Percentiles rank a stretch among this genome's conserved stretches.
These are phyloP conservation scores for Globisporangium sylvaticum DNA, from an alignment of 352 stramenopile species.

Conservation along the genomic window DNA sequence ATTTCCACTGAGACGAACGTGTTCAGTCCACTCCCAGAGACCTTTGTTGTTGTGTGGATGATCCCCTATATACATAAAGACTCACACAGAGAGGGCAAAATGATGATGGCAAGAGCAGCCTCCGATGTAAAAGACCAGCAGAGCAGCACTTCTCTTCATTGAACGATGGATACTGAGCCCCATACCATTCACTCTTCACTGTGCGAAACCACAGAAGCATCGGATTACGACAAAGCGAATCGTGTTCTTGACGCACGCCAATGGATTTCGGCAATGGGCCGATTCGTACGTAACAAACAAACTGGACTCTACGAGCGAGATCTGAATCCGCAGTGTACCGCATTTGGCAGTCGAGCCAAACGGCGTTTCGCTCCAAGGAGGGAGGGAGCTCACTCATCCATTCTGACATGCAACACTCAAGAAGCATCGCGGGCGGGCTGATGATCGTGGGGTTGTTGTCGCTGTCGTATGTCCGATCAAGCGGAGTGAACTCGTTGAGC, in stretches of 20 bases:
- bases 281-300: not conserved
- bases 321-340: not conserved
- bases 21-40: too few relatives aligned
- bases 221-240: not conserved
- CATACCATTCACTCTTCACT: not conserved
- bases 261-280: not conserved
- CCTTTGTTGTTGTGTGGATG: too few relatives aligned
- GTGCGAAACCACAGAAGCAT: not conserved
- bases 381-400: not conserved
- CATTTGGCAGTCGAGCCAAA: not conserved
- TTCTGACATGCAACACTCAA: not conserved
- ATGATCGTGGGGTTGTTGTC: not conserved
- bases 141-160: not conserved
- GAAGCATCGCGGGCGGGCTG: not conserved
- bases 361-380: not conserved
- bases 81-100: not conserved
- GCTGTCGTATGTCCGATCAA: not conserved
- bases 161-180: not conserved
- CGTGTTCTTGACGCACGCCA: not conserved
- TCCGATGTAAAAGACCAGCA: not conserved
- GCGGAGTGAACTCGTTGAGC: not conserved
- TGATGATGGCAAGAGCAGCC: not conserved
- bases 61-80: too few relatives aligned
- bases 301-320: not conserved
- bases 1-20: too few relatives aligned